Conservation (phyloP, 805 yeast species). For the Barnettozyma botsteinii region DNA sequence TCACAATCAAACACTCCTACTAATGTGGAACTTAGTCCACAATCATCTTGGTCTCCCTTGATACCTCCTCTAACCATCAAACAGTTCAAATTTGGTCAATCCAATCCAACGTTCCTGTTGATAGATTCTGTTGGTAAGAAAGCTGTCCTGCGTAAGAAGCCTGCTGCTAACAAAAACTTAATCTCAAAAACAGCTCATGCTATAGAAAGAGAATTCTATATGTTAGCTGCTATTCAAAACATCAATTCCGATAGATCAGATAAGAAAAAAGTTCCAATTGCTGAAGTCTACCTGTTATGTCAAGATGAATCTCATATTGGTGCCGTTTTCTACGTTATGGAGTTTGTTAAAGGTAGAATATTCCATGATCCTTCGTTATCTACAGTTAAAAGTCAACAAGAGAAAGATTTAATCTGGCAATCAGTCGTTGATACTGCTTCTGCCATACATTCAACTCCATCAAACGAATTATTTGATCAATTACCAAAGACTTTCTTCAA, state of each 20-base stretch:
- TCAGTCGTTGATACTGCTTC: conserved; percentile 43
- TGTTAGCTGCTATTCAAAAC: conserved; percentile 35
- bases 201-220: conserved; percentile 53
- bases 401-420: conserved; percentile 36
- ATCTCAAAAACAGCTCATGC: conserved; percentile 56
- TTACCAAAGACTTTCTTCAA: conserved; percentile 41
- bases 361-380: conserved; percentile 46
- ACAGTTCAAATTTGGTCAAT: conserved; percentile 59
- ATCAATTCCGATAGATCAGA: conserved; percentile 18
- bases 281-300: conserved; percentile 45
- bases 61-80: conserved; percentile 31
- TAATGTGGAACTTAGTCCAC: conserved; percentile 15
- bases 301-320: conserved; percentile 52
- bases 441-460: conserved; percentile 45
- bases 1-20: conserved; percentile 4
- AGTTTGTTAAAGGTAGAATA: conserved; percentile 49
- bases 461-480: conserved; percentile 33
- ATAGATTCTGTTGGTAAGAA: conserved; percentile 34
- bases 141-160: conserved; percentile 52
- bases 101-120: conserved; percentile 55
- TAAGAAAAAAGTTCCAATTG: conserved; percentile 43
- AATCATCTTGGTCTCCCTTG: conserved; percentile 18
- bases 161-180: conserved; percentile 42
- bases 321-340: conserved; percentile 55
- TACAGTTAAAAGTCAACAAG: conserved; percentile 28